phyloP scores from a whole-genome alignment of 345 rosid genomes.

The Populus tremula region DNA sequence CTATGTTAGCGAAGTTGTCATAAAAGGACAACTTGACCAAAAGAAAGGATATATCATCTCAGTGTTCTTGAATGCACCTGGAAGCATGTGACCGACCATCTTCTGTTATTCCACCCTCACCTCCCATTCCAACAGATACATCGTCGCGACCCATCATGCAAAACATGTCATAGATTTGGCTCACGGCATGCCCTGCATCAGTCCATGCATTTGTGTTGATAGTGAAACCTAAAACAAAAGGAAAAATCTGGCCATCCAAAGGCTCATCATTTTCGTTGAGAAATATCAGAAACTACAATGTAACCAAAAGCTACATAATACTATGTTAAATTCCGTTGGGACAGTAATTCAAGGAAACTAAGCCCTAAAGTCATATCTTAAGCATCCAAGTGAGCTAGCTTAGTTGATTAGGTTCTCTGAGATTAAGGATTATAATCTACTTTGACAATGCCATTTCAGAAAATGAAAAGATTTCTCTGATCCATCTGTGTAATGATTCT shows the following conservation, averaged over 20 bases:
- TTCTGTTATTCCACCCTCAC: conserved; percentile 89
- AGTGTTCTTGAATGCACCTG: conserved; percentile 35
- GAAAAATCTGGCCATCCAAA: neutral
- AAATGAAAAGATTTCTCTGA: neutral
- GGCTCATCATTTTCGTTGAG: too few relatives aligned
- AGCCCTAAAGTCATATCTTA: neutral
- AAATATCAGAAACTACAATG: neutral
- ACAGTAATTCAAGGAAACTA: neutral
- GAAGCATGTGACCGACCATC: conserved; percentile 59
- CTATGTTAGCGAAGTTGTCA: neutral
- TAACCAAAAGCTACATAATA: too few relatives aligned
- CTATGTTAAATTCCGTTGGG: neutral
- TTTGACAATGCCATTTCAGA: neutral
- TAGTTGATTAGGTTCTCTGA: too few relatives aligned
- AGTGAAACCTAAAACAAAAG: conserved; percentile 26
- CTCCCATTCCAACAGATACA: conserved; percentile 79
- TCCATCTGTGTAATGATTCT: neutral
- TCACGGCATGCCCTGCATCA: conserved; percentile 86
- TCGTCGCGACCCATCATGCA: conserved; percentile 93
- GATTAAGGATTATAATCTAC: neutral
- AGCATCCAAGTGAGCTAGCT: neutral
- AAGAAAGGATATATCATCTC: neutral
- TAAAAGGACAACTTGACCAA: too few relatives aligned
- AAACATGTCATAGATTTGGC: conserved; percentile 79
- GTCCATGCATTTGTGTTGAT: conserved; percentile 74